Evolutionary conservation across 257 asterid species (phyloP), one percentile per base, ranked within the genome.

Genomic region (Phtheirospermum japonicum): DNA sequence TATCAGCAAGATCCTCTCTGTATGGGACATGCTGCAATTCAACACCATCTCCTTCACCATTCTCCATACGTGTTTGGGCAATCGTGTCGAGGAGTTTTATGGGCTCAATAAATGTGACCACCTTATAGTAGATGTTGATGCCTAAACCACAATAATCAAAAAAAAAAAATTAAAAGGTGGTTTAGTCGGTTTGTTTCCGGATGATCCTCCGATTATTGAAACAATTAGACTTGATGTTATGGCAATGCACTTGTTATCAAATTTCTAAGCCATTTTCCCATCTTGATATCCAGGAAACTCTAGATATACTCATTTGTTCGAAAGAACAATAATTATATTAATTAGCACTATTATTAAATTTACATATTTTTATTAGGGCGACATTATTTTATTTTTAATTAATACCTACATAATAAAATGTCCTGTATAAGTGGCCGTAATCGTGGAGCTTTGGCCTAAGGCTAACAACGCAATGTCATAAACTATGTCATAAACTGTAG

Each of bases 371-470:
- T 18, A 2, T 45, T n/a, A 0, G 10, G 20, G 20, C 11, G 52
- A 45, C 4, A 45, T 14, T 14, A 9, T 17, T 45, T 45, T 45
- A n/a, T 40, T 1, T 52, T 0, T 1, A 39, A 9, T 16, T 5
- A 7, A 6, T 16, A 91, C 98, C 96, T 89, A 95, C 99, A 92
- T 92, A 65, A 92, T 81, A 62, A 31, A 92, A 50, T 92, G 97
- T 7, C 99, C 99, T 4, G 97, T 95, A 69, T 89, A 92, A 17
- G 99, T 92, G 56, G 96, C 99, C 0, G 97, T 92, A 3, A 92
- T 92, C 14, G 97, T 64, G 19, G 99, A 92, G 77, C 97, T 92
- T 37, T 92, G 97, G 46, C 99, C 99, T 0, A 97, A 92, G 61
- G 99, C 99, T 43, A 92, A 62, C 42, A 92, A 64, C 3, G 99